Conservation (phyloP, 768 basidiomycete genomes). For the Pleurotus djamor region DNA sequence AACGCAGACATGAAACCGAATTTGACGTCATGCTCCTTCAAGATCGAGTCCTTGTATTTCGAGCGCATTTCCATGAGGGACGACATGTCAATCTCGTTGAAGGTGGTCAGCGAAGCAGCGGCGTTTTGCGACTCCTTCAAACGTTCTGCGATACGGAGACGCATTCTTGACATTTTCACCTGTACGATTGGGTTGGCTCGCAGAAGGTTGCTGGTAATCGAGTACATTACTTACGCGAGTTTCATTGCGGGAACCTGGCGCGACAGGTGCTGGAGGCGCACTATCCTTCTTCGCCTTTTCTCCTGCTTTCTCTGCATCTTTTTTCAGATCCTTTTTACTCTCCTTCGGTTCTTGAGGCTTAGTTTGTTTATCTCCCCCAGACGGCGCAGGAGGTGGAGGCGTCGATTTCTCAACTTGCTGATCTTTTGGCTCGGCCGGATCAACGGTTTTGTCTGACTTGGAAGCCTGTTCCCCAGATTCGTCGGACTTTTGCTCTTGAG, state of each 20-base stretch:
- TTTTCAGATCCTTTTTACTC: constrained; percentile 20
- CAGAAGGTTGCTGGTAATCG: no score
- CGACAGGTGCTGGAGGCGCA: constrained; percentile 26
- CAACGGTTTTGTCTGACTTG: constrained; percentile 30
- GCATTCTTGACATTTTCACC: constrained; percentile 99
- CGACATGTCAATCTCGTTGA: constrained; percentile 99
- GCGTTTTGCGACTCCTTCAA: constrained; percentile 98
- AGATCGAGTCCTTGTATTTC: constrained; percentile 88
- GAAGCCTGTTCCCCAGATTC: constrained; percentile 10
- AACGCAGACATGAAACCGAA: constrained; percentile 99
- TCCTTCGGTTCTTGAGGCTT: constrained; percentile 11
- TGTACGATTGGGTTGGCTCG: no score
- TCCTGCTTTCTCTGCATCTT: constrained; percentile 20
- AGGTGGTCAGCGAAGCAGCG: constrained; percentile 95
- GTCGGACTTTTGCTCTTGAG: constrained; percentile 24
- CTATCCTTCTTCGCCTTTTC: constrained; percentile 30
- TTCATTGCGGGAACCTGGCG: constrained; percentile 65
- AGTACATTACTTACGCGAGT: constrained; percentile 60
- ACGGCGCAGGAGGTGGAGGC: constrained; percentile 42
- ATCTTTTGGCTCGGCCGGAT: constrained; percentile 41
- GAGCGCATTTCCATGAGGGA: constrained; percentile 90
- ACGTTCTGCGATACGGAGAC: constrained; percentile 93
- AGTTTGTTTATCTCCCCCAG: constrained; percentile 27
- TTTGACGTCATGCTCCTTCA: constrained; percentile 93
- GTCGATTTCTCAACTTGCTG: constrained; percentile 46